Base-by-base conservation (phyloP, 2,329 filamentous ascomycete species). In the Pleomassaria siparia region DNA sequence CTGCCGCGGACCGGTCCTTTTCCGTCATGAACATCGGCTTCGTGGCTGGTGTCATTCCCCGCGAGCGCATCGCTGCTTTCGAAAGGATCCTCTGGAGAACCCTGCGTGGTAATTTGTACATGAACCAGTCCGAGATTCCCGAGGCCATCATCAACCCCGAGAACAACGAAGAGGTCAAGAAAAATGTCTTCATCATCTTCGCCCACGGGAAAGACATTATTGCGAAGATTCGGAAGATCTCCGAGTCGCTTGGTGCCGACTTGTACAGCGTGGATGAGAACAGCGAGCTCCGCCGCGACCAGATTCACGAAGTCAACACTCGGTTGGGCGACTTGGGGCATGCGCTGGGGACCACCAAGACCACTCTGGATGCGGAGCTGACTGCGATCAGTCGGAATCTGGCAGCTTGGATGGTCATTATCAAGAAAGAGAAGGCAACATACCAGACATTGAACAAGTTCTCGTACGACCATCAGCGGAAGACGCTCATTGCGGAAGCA, bases 181-280 rank as follows among this genome's bases (percentile, higher is more conserved):
- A 99, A 84, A 99, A 96, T 62, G 94, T 99, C 46, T 99, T 99
- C 66, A 92, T 99, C 66, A 99, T 99, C 72, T 99, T 99, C 63
- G 94, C 94, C 11, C 94, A 99, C 66, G 94, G 94, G 68, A 96
- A 96, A 74, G 92, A 97, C 74, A 96, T 99, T 60, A 85, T 99
- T 63, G 89, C 91, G 66, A 99, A 99, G 84, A 97, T 99, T 69
- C 86, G 94, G 67, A 97, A 96, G 81, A 97, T 99, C 52, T 97
- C 92, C 1, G 94, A 99, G 76, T 96, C 91, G 8, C 86, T 99
- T 74, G 89, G 92, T 52, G 94, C 95, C 46, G 90, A 96, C 67
- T 82, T 97, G 52, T 99, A 99, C 80, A 91, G 86, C 59, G 94
- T 99, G 25, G 94, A 99, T 62, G 94, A 99, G 79, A 96, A 97